phyloP scores from a whole-genome alignment of 441 rosid genomes.

The Populus hybrid region DNA sequence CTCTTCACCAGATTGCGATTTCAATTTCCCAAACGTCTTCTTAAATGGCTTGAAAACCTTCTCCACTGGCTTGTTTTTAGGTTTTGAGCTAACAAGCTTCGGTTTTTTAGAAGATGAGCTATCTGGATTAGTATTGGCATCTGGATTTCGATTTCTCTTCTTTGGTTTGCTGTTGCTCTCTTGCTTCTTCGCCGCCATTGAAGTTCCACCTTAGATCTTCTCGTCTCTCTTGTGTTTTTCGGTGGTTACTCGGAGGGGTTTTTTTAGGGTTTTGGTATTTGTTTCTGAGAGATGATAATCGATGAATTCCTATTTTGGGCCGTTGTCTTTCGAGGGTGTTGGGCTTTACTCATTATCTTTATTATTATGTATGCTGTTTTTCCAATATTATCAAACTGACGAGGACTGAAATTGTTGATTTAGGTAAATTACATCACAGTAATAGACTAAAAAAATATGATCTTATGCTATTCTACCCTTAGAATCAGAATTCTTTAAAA shows the following conservation, averaged over 20 bases:
- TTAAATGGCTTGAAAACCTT: conserved; percentile 24
- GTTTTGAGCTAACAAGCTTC: conserved; percentile 37
- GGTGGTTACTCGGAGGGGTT: background rate
- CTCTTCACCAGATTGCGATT: conserved; percentile 27
- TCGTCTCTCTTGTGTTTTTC: background rate
- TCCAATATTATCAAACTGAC: too few relatives aligned
- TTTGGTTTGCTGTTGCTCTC: conserved; percentile 32
- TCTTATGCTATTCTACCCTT: too few relatives aligned
- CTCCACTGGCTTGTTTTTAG: conserved; percentile 15
- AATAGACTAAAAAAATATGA: too few relatives aligned
- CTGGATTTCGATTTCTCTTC: conserved; percentile 52
- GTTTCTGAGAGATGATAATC: too few relatives aligned
- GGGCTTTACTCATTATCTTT: too few relatives aligned
- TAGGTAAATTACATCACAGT: too few relatives aligned
- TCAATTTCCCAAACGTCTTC: conserved; percentile 20
- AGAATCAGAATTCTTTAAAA: too few relatives aligned
- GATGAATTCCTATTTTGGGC: too few relatives aligned
- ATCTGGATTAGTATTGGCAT: conserved; percentile 25
- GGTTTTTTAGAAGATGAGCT: conserved; percentile 49
- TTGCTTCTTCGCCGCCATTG: conserved; percentile 60
- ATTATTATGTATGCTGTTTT: too few relatives aligned
- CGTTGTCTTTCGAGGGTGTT: too few relatives aligned
- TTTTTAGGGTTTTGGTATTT: conserved; percentile 30
- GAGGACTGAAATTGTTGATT: too few relatives aligned
- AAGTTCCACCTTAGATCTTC: conserved; percentile 14